Base-by-base conservation (phyloP, 805 yeast species). In the Spencermartinsiella europaea region DNA sequence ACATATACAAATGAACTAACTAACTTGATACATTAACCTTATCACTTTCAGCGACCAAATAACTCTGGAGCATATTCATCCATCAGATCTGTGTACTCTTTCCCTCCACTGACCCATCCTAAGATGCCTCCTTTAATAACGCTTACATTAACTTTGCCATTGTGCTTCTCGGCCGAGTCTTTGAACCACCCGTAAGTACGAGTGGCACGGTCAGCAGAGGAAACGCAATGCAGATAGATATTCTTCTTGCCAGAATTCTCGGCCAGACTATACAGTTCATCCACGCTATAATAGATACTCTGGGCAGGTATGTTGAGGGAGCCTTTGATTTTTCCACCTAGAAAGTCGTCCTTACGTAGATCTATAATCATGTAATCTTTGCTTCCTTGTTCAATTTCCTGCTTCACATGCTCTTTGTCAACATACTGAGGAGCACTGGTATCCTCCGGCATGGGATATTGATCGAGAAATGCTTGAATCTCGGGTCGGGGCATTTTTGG, bases 31-130 rank as follows among this genome's bases (percentile, higher is more conserved):
- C n/a, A n/a, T n/a, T n/a, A n/a, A n/a, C n/a, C n/a, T n/a, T n/a
- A n/a, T n/a, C 10, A 37, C 19, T 16, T 5, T 19, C 21, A 16
- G 5, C 21, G 25, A 39, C 20, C 35, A 15, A 43, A 15, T 19
- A 25, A 17, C 25, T 38, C 33, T 4, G 47, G 54, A 38, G 51
- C 57, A 46, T 50, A 55, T 35, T 52, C 58, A 16, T 54, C 57
- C 48, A 54, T 48, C 28, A 50, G 39, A n/a, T 50, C 45, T 5
- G 52, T 55, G 37, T 48, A 56, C 37, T 49, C 47, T 17, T 49
- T 27, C 1, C 60, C 60, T 2, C 58, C 57, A 4, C 47, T 33
- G 14, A 55, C 58, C 60, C 60, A 56, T 16, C 46, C 58, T 16
- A 45, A 17, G 25, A 55, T 48, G 1, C 60, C 60, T 12, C 59